These are phyloP conservation scores for Osmozyma mogii DNA, from an alignment of 805 yeast species.

Conservation along the genomic window DNA sequence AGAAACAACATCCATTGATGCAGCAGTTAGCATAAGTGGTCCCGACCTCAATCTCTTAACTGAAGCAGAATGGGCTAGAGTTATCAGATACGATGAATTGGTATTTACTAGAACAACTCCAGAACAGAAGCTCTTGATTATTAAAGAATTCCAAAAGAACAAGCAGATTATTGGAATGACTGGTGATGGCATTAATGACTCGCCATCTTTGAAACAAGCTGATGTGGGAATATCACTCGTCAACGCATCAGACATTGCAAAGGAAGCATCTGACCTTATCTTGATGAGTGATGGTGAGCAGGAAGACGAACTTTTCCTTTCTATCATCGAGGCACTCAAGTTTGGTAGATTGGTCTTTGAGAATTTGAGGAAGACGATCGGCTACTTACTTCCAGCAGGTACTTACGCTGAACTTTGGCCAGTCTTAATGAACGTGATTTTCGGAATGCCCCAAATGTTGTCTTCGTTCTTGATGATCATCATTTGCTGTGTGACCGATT, in stretches of 20 bases:
- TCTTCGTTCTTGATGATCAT: conserved; percentile 45
- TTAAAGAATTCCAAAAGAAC: conserved; percentile 34
- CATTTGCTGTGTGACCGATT: conserved; percentile 42
- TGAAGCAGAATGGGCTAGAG: conserved; percentile 36
- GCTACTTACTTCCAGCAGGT: conserved; percentile 47
- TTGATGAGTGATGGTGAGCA: conserved; percentile 11
- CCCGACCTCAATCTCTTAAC: conserved; percentile 20
- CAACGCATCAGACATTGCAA: conserved; percentile 26
- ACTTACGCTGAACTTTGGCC: conserved; percentile 45
- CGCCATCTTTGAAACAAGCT: conserved; percentile 28
- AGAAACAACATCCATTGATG: conserved; percentile 10
- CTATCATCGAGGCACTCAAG: conserved; percentile 27
- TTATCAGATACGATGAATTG: conserved; percentile 25
- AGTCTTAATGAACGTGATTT: conserved; percentile 37
- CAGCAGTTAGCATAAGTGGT: conserved; percentile 27
- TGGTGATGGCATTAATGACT: conserved; percentile 30
- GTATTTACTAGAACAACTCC: conserved; percentile 38
- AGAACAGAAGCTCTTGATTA: conserved; percentile 44
- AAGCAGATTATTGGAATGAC: conserved; percentile 26
- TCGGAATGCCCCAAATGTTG: conserved; percentile 42
- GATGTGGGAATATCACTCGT: conserved; percentile 25
- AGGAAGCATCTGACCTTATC: conserved; percentile 30
- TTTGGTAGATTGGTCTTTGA: conserved; percentile 42
- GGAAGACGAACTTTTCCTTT: conserved; percentile 16
- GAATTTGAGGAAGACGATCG: conserved; percentile 39